Conservation (phyloP, 768 basidiomycete species). For the Arthromyces matolae region DNA sequence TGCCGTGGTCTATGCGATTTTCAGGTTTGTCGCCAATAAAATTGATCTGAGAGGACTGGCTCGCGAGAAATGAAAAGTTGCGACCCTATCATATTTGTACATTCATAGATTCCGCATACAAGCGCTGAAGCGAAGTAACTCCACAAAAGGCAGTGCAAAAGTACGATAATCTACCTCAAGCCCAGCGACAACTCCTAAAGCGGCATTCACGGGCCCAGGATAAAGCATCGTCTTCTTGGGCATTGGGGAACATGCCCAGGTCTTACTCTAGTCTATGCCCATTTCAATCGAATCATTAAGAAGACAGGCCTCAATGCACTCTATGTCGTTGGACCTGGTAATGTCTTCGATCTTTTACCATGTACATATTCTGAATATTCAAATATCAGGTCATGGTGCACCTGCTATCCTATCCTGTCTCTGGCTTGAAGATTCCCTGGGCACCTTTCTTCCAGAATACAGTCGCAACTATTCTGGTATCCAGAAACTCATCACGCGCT, state of each 20-base stretch:
- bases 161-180: constrained; percentile 87
- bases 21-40: no score
- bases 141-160: no score
- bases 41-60: no score
- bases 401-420: constrained; percentile 83
- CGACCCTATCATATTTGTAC: no score
- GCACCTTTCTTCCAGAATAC: constrained; percentile 54
- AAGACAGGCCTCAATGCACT: constrained; percentile 61
- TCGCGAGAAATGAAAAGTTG: no score
- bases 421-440: constrained; percentile 78
- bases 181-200: constrained; percentile 69
- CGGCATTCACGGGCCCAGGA: constrained; percentile 61
- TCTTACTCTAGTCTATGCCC: constrained; percentile 66
- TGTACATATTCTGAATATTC: not conserved
- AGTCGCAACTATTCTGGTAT: constrained; percentile 56
- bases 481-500: constrained; percentile 63
- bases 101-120: no score
- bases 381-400: constrained; percentile 65
- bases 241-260: constrained; percentile 88
- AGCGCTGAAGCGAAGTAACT: no score
- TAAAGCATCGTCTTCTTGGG: constrained; percentile 79
- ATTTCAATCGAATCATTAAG: constrained; percentile 61
- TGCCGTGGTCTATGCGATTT: no score
- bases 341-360: constrained; percentile 8
- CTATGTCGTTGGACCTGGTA: constrained; percentile 78